Evolutionary conservation across 1,284 basidiomycete species (phyloP).

Genomic region (Boletus sp.): DNA sequence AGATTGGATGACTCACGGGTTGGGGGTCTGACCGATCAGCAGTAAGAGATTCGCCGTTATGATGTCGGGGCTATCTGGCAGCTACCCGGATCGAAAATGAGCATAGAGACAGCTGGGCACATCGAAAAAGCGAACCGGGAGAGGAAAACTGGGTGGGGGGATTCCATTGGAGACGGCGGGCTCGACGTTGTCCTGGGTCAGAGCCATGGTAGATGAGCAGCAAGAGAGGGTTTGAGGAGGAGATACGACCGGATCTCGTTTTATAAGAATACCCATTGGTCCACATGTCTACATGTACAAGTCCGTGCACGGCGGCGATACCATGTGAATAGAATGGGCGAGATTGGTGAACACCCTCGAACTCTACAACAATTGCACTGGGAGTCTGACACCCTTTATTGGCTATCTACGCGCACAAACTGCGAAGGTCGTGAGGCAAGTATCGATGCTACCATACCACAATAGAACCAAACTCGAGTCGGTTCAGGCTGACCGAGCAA

Average conservation of each 20-base stretch:
- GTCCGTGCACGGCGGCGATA: background rate
- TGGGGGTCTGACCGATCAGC: slow-evolving; percentile 41
- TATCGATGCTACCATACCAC: background rate
- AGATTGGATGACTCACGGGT: slow-evolving; percentile 36
- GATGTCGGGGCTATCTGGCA: slow-evolving; percentile 49
- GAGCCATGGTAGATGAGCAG: slow-evolving; percentile 9
- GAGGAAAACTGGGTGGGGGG: slow-evolving; percentile 27
- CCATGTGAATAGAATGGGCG: background rate
- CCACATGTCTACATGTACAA: background rate
- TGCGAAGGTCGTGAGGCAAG: background rate
- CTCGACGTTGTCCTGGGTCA: slow-evolving; percentile 11
- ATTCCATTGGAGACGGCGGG: slow-evolving; percentile 34
- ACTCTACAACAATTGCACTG: background rate
- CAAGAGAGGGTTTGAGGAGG: background rate
- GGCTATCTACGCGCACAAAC: background rate
- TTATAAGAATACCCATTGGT: slow-evolving; percentile 4
- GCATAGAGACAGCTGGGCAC: background rate
- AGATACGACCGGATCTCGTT: slow-evolving; percentile 5
- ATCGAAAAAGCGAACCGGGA: slow-evolving; percentile 28
- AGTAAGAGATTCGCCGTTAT: slow-evolving; percentile 55
- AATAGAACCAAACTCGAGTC: background rate
- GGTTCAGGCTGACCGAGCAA: background rate
- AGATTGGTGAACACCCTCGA: background rate
- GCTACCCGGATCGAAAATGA: slow-evolving; percentile 30
- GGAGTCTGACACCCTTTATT: no score